Base-by-base conservation (phyloP, 1,284 basidiomycete species). In the Tylopilus orsonianus region DNA sequence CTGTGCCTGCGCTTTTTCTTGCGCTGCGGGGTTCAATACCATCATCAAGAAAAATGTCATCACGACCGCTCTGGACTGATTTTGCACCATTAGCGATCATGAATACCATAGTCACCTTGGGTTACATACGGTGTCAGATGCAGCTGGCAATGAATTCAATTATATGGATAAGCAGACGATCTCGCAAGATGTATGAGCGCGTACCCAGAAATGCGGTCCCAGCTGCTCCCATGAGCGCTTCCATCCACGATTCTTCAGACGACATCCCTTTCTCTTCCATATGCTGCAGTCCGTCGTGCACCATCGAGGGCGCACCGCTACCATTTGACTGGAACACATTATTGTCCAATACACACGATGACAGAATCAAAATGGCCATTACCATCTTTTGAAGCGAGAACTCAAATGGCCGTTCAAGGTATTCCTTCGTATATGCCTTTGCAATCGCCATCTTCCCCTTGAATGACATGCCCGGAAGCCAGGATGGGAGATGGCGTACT, bases 381-480 rank as follows among this genome's bases (percentile, higher is more conserved):
- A 51, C 58, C 44, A 30, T 9, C 38, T 18, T 50, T 19, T 36
- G 32, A 24, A 56, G 30, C 12, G 57, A 46, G 26, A 50, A 34
- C 10, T 62, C 29, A 14, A 32, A 32, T 9, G 20, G 12, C 19
- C n/a, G 19, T 8, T 41, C 39, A 20, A 41, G 26, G 14, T 41
- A 41, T 5, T n/a, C 3, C 39, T n/a, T 30, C 13, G 39, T n/a
- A n/a, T 13, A 29, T n/a, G 29, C 14, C 9, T 20, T 13, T 22
- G n/a, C 40, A 2, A 30, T 5, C 0, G 18, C 42, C 39, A 60
- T 50, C 2, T 53, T 18, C 6, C 9, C 33, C 12, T 60, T 63
- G 23, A 64, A 52, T 1, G 41, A 43, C 54, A 64, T 52, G 0
- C 55, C 59, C 1, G 62, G 59, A 13, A 60, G 24, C 59, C 59